Evolutionary conservation across 2,329 filamentous ascomycete genomes (phyloP).

Genomic region (Eurotiales sp.): DNA sequence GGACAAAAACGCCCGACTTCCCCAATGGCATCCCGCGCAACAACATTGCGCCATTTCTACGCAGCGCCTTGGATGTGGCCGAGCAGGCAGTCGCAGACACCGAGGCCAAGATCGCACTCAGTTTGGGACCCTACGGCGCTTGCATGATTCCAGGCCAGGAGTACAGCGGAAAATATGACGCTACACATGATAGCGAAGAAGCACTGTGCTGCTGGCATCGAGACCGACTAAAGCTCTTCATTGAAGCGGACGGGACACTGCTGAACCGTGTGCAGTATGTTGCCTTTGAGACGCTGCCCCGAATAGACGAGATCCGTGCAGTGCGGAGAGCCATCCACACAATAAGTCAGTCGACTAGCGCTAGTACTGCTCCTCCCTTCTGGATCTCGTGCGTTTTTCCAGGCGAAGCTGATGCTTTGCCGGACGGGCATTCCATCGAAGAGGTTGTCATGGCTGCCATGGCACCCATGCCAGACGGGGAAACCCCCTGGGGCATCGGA

Average conservation of each 20-base stretch:
- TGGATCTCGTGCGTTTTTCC: slow-evolving; percentile 66
- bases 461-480: slow-evolving; percentile 16
- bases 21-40: slow-evolving; percentile 43
- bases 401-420: slow-evolving; percentile 49
- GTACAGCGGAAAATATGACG: slow-evolving; percentile 61
- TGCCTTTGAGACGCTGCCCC: slow-evolving; percentile 64
- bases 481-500: slow-evolving; percentile 58
- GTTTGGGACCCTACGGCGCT: slow-evolving; percentile 64
- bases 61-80: slow-evolving; percentile 36
- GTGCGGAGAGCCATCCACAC: slow-evolving; percentile 26
- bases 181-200: slow-evolving; percentile 41
- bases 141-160: slow-evolving; percentile 64
- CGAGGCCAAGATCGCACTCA: slow-evolving; percentile 45
- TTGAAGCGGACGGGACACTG: slow-evolving; percentile 34
- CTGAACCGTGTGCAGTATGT: slow-evolving; percentile 49
- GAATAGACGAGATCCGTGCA: slow-evolving; percentile 59
- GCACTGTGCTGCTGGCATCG: slow-evolving; percentile 56
- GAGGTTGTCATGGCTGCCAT: slow-evolving; percentile 42
- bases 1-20: slow-evolving; percentile 43
- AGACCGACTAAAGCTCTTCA: slow-evolving; percentile 52
- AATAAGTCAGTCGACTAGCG: slow-evolving; percentile 12
- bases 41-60: slow-evolving; percentile 42
- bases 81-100: slow-evolving; percentile 26
- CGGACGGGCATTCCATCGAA: slow-evolving; percentile 52
- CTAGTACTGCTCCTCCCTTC: slow-evolving; percentile 47